Conservation (phyloP, 176 grass and related monocot genomes). For the Calamus simplicifolius region DNA sequence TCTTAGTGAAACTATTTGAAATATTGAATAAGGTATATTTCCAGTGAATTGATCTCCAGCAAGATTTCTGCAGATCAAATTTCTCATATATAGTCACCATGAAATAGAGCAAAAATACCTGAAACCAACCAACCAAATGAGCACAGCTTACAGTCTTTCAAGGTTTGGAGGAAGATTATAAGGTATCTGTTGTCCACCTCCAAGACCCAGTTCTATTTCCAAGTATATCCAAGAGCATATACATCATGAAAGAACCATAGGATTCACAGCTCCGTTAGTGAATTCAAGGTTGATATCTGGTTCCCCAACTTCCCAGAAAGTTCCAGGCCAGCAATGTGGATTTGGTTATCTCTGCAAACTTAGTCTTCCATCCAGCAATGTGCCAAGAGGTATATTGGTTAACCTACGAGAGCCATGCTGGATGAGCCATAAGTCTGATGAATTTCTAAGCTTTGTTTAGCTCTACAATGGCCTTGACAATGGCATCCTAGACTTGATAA, state of each 20-base stretch:
- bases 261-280: slow-evolving; percentile 75
- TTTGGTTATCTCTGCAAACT: too few relatives aligned
- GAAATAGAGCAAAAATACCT: background rate
- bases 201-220: slow-evolving; percentile 18
- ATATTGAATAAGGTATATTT: slow-evolving; percentile 66
- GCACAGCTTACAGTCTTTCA: slow-evolving; percentile 51
- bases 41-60: slow-evolving; percentile 55
- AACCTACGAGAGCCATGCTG: too few relatives aligned
- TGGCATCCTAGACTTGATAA: too few relatives aligned
- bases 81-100: slow-evolving; percentile 1
- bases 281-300: slow-evolving; percentile 69
- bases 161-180: slow-evolving; percentile 85
- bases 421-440: too few relatives aligned
- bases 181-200: slow-evolving; percentile 42
- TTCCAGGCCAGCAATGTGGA: slow-evolving; percentile 54
- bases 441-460: too few relatives aligned
- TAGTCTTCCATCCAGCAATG: too few relatives aligned
- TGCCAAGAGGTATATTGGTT: rapidly evolving
- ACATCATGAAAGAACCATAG: slow-evolving; percentile 2
- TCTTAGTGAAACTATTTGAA: slow-evolving; percentile 45
- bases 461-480: too few relatives aligned
- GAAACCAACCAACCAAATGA: background rate
- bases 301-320: slow-evolving; percentile 66
- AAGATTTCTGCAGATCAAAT: slow-evolving; percentile 60
- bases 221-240: background rate